A percentile compares a stretch with the other conserved stretches of the same genome.
Conservation (phyloP, 495 filamentous ascomycete genomes). For the Podospora bellae-mahoneyi region DNA sequence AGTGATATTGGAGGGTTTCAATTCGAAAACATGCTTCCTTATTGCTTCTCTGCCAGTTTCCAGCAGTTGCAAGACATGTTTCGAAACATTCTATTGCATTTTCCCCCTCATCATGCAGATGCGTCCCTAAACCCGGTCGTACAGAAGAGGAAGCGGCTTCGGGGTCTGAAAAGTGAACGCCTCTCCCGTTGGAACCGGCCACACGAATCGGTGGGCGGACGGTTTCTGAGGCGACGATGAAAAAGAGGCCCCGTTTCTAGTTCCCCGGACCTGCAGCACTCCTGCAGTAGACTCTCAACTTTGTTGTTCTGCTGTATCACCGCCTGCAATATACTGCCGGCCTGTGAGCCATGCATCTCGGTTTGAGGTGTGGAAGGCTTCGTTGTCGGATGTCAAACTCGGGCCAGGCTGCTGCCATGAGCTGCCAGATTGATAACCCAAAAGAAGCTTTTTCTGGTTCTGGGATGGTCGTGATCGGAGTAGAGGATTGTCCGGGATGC, state of each 20-base stretch:
- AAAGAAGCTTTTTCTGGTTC: background rate
- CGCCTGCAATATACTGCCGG: background rate
- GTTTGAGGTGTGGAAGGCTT: background rate
- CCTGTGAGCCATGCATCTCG: background rate
- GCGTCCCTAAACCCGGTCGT: background rate
- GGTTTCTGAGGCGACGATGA: slow-evolving; percentile 2
- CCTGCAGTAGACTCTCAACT: background rate
- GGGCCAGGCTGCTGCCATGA: background rate
- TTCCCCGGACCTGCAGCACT: background rate
- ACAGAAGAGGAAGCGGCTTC: background rate
- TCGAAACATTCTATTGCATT: slow-evolving; percentile 6
- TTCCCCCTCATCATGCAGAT: background rate
- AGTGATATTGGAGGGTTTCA: background rate
- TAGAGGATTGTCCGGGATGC: background rate
- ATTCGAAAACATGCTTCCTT: background rate
- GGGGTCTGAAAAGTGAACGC: background rate
- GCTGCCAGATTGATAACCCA: background rate
- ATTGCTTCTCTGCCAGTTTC: background rate
- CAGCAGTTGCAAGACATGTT: background rate
- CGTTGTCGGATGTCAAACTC: background rate
- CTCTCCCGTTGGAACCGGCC: slow-evolving; percentile 10
- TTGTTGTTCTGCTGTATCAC: slow-evolving; percentile 2
- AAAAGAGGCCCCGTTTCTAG: background rate
- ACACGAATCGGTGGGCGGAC: background rate
- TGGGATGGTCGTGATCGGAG: background rate